These are phyloP conservation scores for Wickerhamomyces chambardii DNA, from an alignment of 805 yeast species.

Conservation along the genomic window DNA sequence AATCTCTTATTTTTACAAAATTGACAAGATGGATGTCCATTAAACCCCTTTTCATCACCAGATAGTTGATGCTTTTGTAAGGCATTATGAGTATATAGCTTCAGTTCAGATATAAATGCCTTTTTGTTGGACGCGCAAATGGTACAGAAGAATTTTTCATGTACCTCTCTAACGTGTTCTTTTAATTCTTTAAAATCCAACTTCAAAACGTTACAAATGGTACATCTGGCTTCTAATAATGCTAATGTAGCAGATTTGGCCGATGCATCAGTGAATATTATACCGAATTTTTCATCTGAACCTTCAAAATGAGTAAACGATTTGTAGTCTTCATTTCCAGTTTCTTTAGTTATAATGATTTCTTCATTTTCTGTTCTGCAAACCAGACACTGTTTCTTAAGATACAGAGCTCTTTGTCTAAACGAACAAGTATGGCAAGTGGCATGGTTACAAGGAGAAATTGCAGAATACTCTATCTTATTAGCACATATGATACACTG, in stretches of 20 bases:
- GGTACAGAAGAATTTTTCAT: conserved; percentile 58
- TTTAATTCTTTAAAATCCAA: conserved; percentile 46
- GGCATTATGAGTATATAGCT: conserved; percentile 49
- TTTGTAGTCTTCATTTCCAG: conserved; percentile 10
- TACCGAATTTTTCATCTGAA: conserved; percentile 36
- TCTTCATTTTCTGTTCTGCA: conserved; percentile 67
- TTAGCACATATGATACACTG: conserved; percentile 84
- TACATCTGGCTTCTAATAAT: conserved; percentile 48
- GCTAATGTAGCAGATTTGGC: conserved; percentile 38
- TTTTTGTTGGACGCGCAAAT: conserved; percentile 73
- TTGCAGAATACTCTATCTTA: conserved; percentile 48
- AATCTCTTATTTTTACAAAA: conserved; percentile 70
- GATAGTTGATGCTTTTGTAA: conserved; percentile 59
- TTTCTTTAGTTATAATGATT: conserved; percentile 48
- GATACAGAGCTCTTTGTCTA: conserved; percentile 74
- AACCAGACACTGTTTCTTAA: conserved; percentile 66
- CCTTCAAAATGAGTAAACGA: conserved; percentile 29
- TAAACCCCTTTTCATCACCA: conserved; percentile 75
- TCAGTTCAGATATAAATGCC: conserved; percentile 67
- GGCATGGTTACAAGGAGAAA: conserved; percentile 77
- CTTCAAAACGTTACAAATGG: conserved; percentile 27
- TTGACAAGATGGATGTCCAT: conserved; percentile 84
- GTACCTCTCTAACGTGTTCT: conserved; percentile 58
- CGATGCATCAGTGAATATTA: conserved; percentile 49
- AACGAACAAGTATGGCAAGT: conserved; percentile 80